Percentiles rank a stretch among this genome's conserved stretches.
These are phyloP conservation scores for Globisporangium acanthophoron DNA, from an alignment of 352 stramenopile species.

Conservation along the genomic window DNA sequence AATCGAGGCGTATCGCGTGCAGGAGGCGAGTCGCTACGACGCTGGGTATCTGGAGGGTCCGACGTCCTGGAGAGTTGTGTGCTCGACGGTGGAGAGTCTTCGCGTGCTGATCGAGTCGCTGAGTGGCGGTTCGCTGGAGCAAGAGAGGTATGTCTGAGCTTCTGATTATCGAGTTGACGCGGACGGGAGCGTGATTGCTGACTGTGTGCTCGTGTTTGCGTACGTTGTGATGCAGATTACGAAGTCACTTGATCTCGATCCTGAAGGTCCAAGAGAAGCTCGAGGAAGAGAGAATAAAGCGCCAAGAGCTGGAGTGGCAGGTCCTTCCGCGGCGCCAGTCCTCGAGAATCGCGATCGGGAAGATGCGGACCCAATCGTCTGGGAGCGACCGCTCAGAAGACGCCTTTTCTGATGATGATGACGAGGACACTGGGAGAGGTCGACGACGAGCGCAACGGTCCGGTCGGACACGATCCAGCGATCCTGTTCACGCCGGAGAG, in stretches of 20 bases:
- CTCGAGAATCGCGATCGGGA: conserved; percentile 74
- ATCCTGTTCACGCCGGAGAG: conserved; percentile 1
- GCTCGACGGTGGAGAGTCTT: conserved; percentile 61
- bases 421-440: conserved; percentile 1
- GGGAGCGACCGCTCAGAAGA: conserved; percentile 37
- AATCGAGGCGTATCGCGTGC: conserved; percentile 54
- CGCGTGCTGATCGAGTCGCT: conserved; percentile 46
- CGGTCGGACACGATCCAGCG: conserved; percentile 7
- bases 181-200: background rate
- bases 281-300: conserved; percentile 54
- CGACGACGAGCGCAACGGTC: background rate
- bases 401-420: conserved; percentile 22
- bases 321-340: conserved; percentile 75
- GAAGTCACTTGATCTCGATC: conserved; percentile 70
- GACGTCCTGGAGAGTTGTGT: conserved; percentile 62
- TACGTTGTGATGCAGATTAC: conserved; percentile 26
- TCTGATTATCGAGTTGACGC: background rate
- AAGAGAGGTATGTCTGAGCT: conserved; percentile 37
- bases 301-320: conserved; percentile 71
- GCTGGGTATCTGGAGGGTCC: conserved; percentile 38
- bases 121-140: conserved; percentile 60
- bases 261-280: conserved; percentile 73
- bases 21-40: conserved; percentile 23
- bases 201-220: background rate
- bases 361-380: conserved; percentile 64